Base-by-base conservation (phyloP, 495 filamentous ascomycete species). In the Cudoniella acicularis region DNA sequence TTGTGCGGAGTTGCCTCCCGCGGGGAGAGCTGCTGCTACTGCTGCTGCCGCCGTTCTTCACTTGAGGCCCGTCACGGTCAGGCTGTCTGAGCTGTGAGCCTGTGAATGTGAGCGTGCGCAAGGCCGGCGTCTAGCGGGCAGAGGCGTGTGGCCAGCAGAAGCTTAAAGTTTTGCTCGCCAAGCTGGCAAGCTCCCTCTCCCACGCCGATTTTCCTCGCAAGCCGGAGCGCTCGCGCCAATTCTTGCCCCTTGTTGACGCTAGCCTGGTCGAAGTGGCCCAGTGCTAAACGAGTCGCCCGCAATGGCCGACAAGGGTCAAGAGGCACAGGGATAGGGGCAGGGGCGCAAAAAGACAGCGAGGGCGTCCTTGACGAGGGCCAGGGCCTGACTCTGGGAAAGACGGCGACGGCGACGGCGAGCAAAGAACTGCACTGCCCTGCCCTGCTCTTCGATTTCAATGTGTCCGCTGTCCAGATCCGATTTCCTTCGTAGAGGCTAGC, bases 71-170 rank as follows among this genome's bases (percentile, higher is more conserved):
- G 13, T 4, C 30, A 36, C 30, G 30, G 30, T 13, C 30, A 36
- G 30, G 30, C 30, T 36, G 30, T 36, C 30, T 36, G 30, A 36
- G n/a, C n/a, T n/a, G n/a, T 36, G 30, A 36, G 30, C 30, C 6
- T 13, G 13, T 6, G 30, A 36, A 13, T 13, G 6, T 36, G 30
- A 4, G 30, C 30, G 30, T 36, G 30, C 13, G 30, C 30, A 36
- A n/a, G 43, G 43, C 13, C 13, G 43, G 8, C 8, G 4, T 46
- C 43, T 17, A 46, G 6, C 43, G 90, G 90, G 49, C 85, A 79
- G 9, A 64, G 73, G 16, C 87, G 86, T 0, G 87, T 89, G 0
- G 86, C 88, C 36, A 91, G 77, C 22, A 92, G 79, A 0, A 92
- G 75, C 64, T 86, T 84, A 18, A 92, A 78, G 61, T 90, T 90